Percentiles rank a stretch among this genome's conserved stretches.
Evolutionary conservation across 805 yeast species (phyloP).

Genomic region (Saccharomycopsis schoenii): DNA sequence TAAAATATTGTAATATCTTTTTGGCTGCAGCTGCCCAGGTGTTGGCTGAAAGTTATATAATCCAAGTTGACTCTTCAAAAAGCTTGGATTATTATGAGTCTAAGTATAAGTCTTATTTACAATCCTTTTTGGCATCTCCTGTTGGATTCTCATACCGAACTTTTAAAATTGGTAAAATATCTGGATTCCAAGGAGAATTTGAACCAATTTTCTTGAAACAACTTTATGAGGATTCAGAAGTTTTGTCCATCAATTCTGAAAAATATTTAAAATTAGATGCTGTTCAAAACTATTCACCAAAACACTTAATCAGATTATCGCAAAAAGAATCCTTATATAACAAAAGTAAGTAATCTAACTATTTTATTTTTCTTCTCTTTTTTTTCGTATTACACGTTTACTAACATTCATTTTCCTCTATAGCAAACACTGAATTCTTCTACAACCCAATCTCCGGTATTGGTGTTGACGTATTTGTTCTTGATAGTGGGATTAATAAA

Average conservation of each 20-base stretch:
- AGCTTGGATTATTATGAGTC: neutral
- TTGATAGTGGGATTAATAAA: slow-evolving; percentile 46
- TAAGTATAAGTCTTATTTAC: neutral
- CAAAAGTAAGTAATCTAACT: slow-evolving; percentile 20
- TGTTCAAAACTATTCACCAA: slow-evolving; percentile 32
- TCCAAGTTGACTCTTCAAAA: slow-evolving; percentile 7
- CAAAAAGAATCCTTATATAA: slow-evolving; percentile 24
- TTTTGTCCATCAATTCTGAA: slow-evolving; percentile 6
- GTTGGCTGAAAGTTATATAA: neutral
- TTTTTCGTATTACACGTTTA: no score
- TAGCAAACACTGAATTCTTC: slow-evolving; percentile 27
- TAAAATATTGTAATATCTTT: neutral
- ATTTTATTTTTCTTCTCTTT: neutral
- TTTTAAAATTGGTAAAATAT: slow-evolving; percentile 6
- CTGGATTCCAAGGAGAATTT: slow-evolving; percentile 13
- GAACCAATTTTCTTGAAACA: neutral
- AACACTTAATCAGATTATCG: slow-evolving; percentile 34
- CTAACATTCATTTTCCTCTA: neutral
- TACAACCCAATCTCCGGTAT: slow-evolving; percentile 40
- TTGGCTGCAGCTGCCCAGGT: neutral
- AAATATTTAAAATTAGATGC: slow-evolving; percentile 6
- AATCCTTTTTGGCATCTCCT: neutral
- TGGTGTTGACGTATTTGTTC: slow-evolving; percentile 47
- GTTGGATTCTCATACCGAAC: neutral
- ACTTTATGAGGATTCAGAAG: slow-evolving; percentile 1